Evolutionary conservation across 306 rosid genomes (phyloP), one percentile per base, ranked within the genome.

Genomic region (Sindora glabra): DNA sequence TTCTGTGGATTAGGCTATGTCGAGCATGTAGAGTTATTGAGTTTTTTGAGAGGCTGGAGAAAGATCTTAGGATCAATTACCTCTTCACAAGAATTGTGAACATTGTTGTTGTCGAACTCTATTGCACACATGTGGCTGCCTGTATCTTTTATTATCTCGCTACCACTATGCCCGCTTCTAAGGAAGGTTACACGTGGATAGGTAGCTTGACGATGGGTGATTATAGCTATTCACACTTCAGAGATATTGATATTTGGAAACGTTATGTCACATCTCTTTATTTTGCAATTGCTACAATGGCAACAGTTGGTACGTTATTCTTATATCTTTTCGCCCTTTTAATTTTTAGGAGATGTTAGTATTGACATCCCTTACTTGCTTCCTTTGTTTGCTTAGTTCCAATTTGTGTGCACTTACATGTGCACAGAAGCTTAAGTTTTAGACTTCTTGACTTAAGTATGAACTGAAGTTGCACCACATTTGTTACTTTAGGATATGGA

Each of bases 221-320:
- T 38, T 79, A 68, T 39, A 50, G 72, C 62, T 85, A 81, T 58
- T 65, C 83, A 0, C 71, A 85, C 64, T 85, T 85, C 25, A 59
- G 84, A 69, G 74, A 79, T 3, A 66, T 85, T 21, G 61, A 69
- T 50, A 81, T 85, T 8, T 76, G 86, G 83, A 85, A 79, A 68
- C 86, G 88, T 44, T 85, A 85, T 30, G 18, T 77, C 0, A 81
- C 86, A 2, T 85, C 88, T 2, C 81, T 85, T 65, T 85, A 85
- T 67, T 85, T 85, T 46, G 83, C 92, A 1, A 63, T 85, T 68
- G 88, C 79, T 45, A 85, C 88, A 68, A 85, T 85, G 92, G 78
- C 83, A 0, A 85, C 88, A 19, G 78, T 85, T 44, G 92, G 87
- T 81, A 67, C 52, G 78, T 62, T 57, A 47, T 51, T 15, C 47